phyloP scores from a whole-genome alignment of 257 asterid genomes.

The Solanum sparsipilum region DNA sequence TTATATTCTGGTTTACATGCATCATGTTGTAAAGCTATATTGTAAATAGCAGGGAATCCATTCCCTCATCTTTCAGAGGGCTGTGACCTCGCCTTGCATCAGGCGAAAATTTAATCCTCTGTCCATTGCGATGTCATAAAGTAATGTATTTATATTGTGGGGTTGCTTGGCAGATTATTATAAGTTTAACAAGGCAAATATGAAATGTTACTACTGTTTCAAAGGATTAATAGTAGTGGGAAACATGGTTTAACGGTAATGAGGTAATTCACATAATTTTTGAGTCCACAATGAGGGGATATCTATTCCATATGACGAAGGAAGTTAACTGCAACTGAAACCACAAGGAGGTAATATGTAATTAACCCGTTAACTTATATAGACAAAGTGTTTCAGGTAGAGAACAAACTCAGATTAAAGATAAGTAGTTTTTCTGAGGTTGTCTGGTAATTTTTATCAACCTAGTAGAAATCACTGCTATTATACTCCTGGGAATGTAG shows the following conservation, averaged over 20 bases:
- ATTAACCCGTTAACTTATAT: background rate
- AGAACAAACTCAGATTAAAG: background rate
- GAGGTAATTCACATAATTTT: background rate
- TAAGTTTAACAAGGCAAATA: background rate
- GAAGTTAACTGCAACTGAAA: background rate
- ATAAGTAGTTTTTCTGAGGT: background rate
- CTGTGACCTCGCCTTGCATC: background rate
- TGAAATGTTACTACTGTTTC: background rate
- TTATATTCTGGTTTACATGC: background rate
- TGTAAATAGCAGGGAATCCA: background rate
- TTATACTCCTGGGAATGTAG: background rate
- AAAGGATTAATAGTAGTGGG: background rate
- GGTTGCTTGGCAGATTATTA: background rate
- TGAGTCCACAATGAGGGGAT: background rate
- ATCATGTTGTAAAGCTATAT: background rate
- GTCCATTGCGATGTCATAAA: background rate
- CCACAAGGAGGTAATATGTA: background rate
- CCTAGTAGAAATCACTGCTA: background rate
- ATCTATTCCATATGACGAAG: background rate
- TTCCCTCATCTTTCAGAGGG: background rate
- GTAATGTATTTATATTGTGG: background rate
- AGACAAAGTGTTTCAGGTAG: background rate
- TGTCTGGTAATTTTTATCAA: background rate
- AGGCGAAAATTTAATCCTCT: background rate
- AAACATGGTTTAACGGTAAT: background rate